A percentile compares a stretch with the other conserved stretches of the same genome.
phyloP scores from a whole-genome alignment of 1,284 basidiomycete genomes.

The Ganoderma resinaceum region DNA sequence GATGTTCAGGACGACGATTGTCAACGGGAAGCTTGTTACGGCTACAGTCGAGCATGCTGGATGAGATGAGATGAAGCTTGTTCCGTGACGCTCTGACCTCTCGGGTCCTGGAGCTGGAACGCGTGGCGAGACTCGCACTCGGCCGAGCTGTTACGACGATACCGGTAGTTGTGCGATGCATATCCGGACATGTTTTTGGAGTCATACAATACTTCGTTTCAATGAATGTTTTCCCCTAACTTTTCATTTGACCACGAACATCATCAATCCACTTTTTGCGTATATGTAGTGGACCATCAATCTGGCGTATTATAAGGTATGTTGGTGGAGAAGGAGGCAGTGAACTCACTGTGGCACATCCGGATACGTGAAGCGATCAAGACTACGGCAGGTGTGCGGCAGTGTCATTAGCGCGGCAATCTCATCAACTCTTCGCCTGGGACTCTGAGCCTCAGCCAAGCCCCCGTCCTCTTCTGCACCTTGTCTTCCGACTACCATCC shows the following conservation, averaged over 20 bases:
- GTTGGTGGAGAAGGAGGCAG: background rate
- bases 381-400: background rate
- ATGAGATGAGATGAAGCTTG: slow-evolving; percentile 40
- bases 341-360: background rate
- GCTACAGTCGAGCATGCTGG: slow-evolving; percentile 90
- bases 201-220: background rate
- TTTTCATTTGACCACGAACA: background rate
- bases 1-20: slow-evolving; percentile 90
- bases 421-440: background rate
- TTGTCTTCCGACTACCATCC: slow-evolving; percentile 17
- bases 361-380: slow-evolving; percentile 10
- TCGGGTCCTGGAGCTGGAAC: background rate
- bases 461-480: slow-evolving; percentile 1
- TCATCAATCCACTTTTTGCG: background rate
- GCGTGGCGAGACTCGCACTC: slow-evolving; percentile 2
- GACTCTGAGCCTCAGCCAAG: background rate
- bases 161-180: background rate
- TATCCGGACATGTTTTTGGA: slow-evolving; percentile 2
- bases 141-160: background rate
- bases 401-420: background rate
- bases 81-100: background rate
- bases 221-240: background rate
- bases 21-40: slow-evolving; percentile 88
- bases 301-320: background rate
- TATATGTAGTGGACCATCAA: background rate